Evolutionary conservation across 2,329 filamentous ascomycete genomes (phyloP).

Genomic region (Diplodia corticola): DNA sequence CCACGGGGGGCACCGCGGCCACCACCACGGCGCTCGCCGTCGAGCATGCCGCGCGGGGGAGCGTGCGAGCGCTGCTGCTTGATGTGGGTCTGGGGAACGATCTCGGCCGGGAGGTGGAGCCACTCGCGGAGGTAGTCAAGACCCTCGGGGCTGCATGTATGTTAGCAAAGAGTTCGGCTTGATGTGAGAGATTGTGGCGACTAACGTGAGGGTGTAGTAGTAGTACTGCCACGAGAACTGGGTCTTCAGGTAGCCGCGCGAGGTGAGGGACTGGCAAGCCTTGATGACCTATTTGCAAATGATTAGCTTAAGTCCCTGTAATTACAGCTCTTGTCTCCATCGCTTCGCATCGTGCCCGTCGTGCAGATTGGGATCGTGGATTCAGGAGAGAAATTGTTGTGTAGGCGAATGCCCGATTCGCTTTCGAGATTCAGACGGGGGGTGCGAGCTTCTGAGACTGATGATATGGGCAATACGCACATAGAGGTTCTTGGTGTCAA

Average conservation of each 20-base stretch:
- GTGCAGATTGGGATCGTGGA: slow-evolving; percentile 12
- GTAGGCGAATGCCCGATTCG: not conserved
- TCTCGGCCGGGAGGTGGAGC: slow-evolving; percentile 99
- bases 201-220: slow-evolving; percentile 95
- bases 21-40: slow-evolving; percentile 34
- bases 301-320: not conserved
- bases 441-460: not conserved
- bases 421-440: not conserved
- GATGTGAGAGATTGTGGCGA: slow-evolving; percentile 24
- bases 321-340: too few species aligned
- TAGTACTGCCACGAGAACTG: slow-evolving; percentile 79
- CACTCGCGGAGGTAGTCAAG: slow-evolving; percentile 99
- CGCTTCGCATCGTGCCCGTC: too few species aligned
- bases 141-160: slow-evolving; percentile 69
- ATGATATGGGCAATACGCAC: slow-evolving; percentile 46
- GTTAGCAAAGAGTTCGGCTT: not conserved
- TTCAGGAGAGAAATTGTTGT: not conserved
- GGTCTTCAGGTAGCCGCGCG: slow-evolving; percentile 98
- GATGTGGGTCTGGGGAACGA: slow-evolving; percentile 99
- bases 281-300: slow-evolving; percentile 71
- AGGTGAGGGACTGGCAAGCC: slow-evolving; percentile 96
- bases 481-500: slow-evolving; percentile 99
- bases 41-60: slow-evolving; percentile 95
- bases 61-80: slow-evolving; percentile 99
- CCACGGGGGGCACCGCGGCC: slow-evolving; percentile 57